These are phyloP conservation scores for Trypanosoma conorhini DNA, from an alignment of 208 protist genomes.

Conservation along the genomic window DNA sequence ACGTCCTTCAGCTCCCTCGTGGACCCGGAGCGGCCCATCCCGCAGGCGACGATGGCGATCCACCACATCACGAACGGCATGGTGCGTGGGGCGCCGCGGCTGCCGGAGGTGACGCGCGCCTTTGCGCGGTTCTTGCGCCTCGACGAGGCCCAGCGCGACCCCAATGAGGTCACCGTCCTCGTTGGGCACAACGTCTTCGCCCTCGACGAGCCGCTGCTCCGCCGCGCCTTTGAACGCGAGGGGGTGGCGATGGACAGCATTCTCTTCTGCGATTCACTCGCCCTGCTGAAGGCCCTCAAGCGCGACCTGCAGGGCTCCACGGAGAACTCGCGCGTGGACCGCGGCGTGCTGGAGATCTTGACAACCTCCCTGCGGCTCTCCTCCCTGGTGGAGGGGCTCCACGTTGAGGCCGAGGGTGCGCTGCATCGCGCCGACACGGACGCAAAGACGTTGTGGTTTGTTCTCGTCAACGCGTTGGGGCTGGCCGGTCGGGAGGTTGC, in stretches of 20 bases:
- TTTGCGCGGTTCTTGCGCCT: constrained; percentile 73
- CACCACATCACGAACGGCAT: constrained; percentile 86
- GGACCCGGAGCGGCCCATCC: constrained; percentile 66
- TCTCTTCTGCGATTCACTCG: constrained; percentile 83
- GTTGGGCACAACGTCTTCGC: constrained; percentile 86
- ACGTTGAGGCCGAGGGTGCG: constrained; percentile 57
- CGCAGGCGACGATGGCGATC: constrained; percentile 62
- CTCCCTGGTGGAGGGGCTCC: constrained; percentile 63
- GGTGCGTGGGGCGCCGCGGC: constrained; percentile 57
- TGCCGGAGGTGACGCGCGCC: constrained; percentile 50
- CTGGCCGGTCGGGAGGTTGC: constrained; percentile 29
- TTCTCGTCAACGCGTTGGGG: constrained; percentile 65
- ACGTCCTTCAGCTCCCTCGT: constrained; percentile 76
- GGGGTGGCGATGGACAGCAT: constrained; percentile 47
- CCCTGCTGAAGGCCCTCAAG: constrained; percentile 56
- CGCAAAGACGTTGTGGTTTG: constrained; percentile 82
- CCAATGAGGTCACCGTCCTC: constrained; percentile 67
- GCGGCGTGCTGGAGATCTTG: constrained; percentile 52
- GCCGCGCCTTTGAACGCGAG: constrained; percentile 54
- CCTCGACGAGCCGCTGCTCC: constrained; percentile 86
- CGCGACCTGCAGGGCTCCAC: constrained; percentile 34
- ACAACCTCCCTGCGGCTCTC: constrained; percentile 64
- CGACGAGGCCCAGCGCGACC: constrained; percentile 34
- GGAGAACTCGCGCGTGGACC: constrained; percentile 29
- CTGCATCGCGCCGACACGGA: constrained; percentile 87